A percentile compares a stretch with the other conserved stretches of the same genome.
Evolutionary conservation across 2,329 filamentous ascomycete genomes (phyloP).

Genomic region (Fusarium sp.): DNA sequence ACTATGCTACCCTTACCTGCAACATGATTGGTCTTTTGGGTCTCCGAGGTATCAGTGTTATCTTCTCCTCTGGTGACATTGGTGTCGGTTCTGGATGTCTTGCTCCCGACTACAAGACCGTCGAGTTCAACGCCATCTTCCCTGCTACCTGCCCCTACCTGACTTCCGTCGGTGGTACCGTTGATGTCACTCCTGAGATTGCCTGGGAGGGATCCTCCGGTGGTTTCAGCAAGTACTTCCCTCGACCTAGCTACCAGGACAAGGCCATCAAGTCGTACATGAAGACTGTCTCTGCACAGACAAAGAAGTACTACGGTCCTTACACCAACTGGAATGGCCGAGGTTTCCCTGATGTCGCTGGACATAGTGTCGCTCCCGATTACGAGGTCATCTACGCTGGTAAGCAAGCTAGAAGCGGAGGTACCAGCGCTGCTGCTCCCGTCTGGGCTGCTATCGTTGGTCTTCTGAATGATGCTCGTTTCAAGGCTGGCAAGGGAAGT

Average conservation of each 20-base stretch:
- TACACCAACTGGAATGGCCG: slow-evolving; percentile 53
- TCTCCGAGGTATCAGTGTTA: slow-evolving; percentile 42
- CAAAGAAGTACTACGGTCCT: slow-evolving; percentile 48
- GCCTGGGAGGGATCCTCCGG: slow-evolving; percentile 58
- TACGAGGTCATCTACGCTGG: slow-evolving; percentile 54
- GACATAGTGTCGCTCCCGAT: slow-evolving; percentile 61
- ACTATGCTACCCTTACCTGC: slow-evolving; percentile 22
- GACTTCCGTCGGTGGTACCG: slow-evolving; percentile 64
- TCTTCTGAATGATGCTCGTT: slow-evolving; percentile 59
- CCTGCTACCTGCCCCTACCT: slow-evolving; percentile 58
- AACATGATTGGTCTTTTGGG: slow-evolving; percentile 24
- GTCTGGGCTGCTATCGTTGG: slow-evolving; percentile 61
- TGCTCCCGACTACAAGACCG: slow-evolving; percentile 31
- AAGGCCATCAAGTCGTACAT: slow-evolving; percentile 53
- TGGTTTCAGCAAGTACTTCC: slow-evolving; percentile 62
- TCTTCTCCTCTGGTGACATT: slow-evolving; percentile 54
- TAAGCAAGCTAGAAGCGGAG: slow-evolving; percentile 39
- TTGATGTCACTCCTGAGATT: slow-evolving; percentile 58
- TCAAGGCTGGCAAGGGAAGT: slow-evolving; percentile 55
- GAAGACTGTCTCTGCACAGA: slow-evolving; percentile 48
- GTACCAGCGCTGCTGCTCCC: slow-evolving; percentile 59
- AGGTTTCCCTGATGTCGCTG: slow-evolving; percentile 58
- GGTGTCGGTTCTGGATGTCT: slow-evolving; percentile 37
- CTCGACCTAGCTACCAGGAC: slow-evolving; percentile 60
- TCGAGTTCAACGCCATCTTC: slow-evolving; percentile 52